phyloP scores from a whole-genome alignment of 2,329 filamentous ascomycete genomes.

The Juglanconis juglandina region DNA sequence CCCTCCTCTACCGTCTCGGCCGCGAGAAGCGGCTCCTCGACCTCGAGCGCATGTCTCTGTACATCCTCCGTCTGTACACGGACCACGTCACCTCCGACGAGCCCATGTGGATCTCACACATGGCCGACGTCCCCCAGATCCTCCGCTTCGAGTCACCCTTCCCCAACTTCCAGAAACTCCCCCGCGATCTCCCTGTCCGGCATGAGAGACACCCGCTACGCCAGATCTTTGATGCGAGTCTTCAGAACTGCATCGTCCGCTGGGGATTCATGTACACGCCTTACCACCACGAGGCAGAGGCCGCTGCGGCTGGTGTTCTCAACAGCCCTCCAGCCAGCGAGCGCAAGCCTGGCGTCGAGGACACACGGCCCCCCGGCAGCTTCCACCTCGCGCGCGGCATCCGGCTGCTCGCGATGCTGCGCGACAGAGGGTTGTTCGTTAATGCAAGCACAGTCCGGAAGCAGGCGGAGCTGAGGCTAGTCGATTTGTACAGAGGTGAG shows the following conservation, averaged over 20 bases:
- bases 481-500: slow-evolving; percentile 31
- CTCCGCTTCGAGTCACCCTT: slow-evolving; percentile 28
- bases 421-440: slow-evolving; percentile 29
- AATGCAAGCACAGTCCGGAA: slow-evolving; percentile 22
- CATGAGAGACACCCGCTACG: slow-evolving; percentile 45
- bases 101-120: slow-evolving; percentile 41
- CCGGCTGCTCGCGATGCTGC: slow-evolving; percentile 31
- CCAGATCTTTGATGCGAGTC: slow-evolving; percentile 39
- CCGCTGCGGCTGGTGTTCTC: neutral
- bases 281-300: slow-evolving; percentile 18
- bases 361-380: slow-evolving; percentile 13
- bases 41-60: slow-evolving; percentile 41
- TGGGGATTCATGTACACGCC: slow-evolving; percentile 43
- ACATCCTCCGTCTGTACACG: slow-evolving; percentile 39
- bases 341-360: neutral
- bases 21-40: slow-evolving; percentile 41
- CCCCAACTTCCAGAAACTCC: slow-evolving; percentile 32
- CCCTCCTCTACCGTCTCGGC: slow-evolving; percentile 42
- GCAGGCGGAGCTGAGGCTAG: slow-evolving; percentile 28
- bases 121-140: slow-evolving; percentile 38
- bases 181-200: slow-evolving; percentile 39
- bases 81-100: slow-evolving; percentile 24
- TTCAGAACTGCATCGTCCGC: slow-evolving; percentile 40
- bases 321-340: neutral
- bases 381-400: slow-evolving; percentile 31